Percentiles rank a stretch among this genome's conserved stretches.
Conservation (phyloP, 768 basidiomycete genomes). For the Russula ochroleuca region DNA sequence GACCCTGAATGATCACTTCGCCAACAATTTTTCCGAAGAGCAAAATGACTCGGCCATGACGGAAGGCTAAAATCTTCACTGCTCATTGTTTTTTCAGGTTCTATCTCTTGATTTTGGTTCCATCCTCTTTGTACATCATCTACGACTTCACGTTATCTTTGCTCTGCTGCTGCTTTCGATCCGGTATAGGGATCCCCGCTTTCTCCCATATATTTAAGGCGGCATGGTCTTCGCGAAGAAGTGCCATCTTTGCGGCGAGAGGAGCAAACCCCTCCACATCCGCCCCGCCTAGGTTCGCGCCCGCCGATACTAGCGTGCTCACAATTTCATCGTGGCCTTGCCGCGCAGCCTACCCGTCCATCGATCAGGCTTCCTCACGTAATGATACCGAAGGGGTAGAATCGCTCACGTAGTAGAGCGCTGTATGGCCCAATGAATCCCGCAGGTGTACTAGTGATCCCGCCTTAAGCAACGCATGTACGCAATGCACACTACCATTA, state of each 20-base stretch:
- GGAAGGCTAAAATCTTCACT: conserved; percentile 28
- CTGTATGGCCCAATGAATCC: conserved; percentile 76
- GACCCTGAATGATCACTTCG: conserved; percentile 53
- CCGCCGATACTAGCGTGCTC: conserved; percentile 61
- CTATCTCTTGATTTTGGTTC: not conserved
- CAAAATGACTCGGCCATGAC: conserved; percentile 33
- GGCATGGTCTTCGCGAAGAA: conserved; percentile 40
- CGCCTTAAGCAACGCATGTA: conserved; percentile 52
- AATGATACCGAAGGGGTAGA: not conserved
- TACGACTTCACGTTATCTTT: conserved; percentile 10
- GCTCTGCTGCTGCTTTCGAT: conserved; percentile 17
- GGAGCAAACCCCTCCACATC: conserved; percentile 56
- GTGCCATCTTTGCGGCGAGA: conserved; percentile 42
- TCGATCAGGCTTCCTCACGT: not conserved
- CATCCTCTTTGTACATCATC: conserved; percentile 15
- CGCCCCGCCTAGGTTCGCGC: conserved; percentile 66
- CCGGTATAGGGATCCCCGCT: conserved; percentile 39
- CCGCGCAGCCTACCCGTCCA: conserved; percentile 57
- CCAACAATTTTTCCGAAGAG: conserved; percentile 35
- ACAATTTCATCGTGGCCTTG: conserved; percentile 62
- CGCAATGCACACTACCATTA: conserved; percentile 49
- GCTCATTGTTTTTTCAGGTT: not conserved
- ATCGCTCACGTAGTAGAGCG: conserved; percentile 69
- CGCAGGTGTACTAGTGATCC: conserved; percentile 82
- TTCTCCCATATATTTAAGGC: conserved; percentile 53